Base-by-base conservation (phyloP, 495 filamentous ascomycete species). In the Astrothelium macrocarpum region DNA sequence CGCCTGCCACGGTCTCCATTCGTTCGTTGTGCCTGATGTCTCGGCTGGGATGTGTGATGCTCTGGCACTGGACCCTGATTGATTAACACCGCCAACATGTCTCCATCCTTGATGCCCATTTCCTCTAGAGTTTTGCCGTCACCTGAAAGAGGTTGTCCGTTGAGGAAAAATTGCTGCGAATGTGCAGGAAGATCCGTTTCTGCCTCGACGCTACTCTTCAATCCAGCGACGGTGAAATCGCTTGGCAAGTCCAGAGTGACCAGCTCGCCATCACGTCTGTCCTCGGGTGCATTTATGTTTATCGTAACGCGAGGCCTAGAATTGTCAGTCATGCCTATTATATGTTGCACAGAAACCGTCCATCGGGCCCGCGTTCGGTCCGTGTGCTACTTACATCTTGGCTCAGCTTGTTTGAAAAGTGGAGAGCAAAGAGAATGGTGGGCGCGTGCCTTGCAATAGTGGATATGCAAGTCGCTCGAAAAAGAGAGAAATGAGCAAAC, bases 41-140 rank as follows among this genome's bases (percentile, higher is more conserved):
- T 59, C 69, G 66, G 65, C 66, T 65, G 71, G 58, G 32, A 53
- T 58, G 62, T 53, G 62, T 65, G 66, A 39, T 59, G 62, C 61
- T 67, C 60, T 62, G 62, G 49, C 49, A 16, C 10, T 5, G 63
- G 60, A 32, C 53, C 62, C 67, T 28, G 62, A 29, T 56, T 26
- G 62, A 93, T 85, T 72, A 93, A 87, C 60, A 96, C 80, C 14
- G 87, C 90, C 42, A 98, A 79, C 90, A 98, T 92, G 66, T 97
- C 95, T 60, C 91, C 91, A 75, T 96, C 90, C 31, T 78, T 83
- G 67, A 98, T 89, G 11, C 87, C 82, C n/a, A 90, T 83, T 66
- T 94, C 82, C 62, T 88, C 81, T 59, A 98, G 81, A 5, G 90
- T 95, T 73, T 88, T 88, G 29, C 81, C 73, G 66, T 92, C 86